A percentile compares a stretch with the other conserved stretches of the same genome.
Conservation (phyloP, 305 asterid genomes). For the Caryopteris hybrid region DNA sequence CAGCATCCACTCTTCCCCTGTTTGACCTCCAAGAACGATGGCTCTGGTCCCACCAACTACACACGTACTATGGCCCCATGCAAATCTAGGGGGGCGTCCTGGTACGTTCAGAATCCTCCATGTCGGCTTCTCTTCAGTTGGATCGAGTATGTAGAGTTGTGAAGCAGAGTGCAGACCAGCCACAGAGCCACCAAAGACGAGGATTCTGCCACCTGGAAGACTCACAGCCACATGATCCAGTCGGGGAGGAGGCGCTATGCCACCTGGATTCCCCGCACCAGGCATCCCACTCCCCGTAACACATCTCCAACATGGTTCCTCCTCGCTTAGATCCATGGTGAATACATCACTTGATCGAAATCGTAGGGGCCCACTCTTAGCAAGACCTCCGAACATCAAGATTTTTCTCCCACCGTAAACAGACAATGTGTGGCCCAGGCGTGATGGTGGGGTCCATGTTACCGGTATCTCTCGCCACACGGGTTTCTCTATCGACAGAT, state of each 20-base stretch:
- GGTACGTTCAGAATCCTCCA: constrained; percentile 91
- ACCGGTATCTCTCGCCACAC: constrained; percentile 81
- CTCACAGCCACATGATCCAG: constrained; percentile 91
- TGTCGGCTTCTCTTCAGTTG: constrained; percentile 86
- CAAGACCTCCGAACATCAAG: constrained; percentile 91
- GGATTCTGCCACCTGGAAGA: constrained; percentile 80
- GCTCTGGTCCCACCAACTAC: constrained; percentile 91
- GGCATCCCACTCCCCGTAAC: constrained; percentile 91
- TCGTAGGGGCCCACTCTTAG: constrained; percentile 78
- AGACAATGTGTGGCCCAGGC: constrained; percentile 73
- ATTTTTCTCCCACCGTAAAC: constrained; percentile 80
- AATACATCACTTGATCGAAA: constrained; percentile 88
- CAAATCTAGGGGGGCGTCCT: constrained; percentile 82
- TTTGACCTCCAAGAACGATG: constrained; percentile 82
- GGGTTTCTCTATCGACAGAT: constrained; percentile 73
- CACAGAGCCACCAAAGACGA: constrained; percentile 84
- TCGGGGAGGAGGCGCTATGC: constrained; percentile 82
- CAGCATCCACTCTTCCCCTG: constrained; percentile 95
- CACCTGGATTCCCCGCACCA: constrained; percentile 88
- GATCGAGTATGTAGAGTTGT: constrained; percentile 82
- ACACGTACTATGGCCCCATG: constrained; percentile 92
- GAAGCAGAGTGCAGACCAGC: constrained; percentile 95
- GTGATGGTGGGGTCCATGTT: constrained; percentile 85
- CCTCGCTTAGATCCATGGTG: constrained; percentile 87
- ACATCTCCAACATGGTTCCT: constrained; percentile 78